Conservation (phyloP, 306 rosid species). For the Pterocarpus macrocarpus region DNA sequence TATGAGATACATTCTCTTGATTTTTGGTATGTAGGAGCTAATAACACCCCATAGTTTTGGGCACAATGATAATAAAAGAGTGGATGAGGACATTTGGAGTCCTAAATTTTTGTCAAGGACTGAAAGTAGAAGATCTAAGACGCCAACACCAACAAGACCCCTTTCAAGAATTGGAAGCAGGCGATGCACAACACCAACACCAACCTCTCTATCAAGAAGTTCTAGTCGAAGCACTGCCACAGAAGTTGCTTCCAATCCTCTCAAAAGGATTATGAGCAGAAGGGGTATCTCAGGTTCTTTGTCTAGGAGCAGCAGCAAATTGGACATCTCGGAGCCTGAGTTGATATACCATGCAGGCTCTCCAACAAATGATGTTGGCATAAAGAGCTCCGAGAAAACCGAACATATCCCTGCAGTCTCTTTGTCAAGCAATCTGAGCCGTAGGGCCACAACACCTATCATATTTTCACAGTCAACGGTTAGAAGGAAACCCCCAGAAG, state of each 20-base stretch:
- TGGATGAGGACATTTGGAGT: conserved; percentile 61
- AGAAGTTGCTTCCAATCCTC: conserved; percentile 44
- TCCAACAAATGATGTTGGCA: conserved; percentile 33
- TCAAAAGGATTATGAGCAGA: conserved; percentile 54
- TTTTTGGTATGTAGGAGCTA: conserved; percentile 36
- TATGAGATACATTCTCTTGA: conserved; percentile 20
- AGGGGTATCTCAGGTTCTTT: conserved; percentile 42
- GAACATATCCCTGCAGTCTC: conserved; percentile 44
- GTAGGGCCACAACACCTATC: conserved; percentile 70
- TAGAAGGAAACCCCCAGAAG: conserved; percentile 67
- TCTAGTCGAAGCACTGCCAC: conserved; percentile 34
- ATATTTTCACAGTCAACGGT: conserved; percentile 79
- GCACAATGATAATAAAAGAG: conserved; percentile 46
- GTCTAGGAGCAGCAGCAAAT: conserved; percentile 40
- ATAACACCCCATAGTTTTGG: conserved; percentile 38
- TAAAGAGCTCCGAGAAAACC: conserved; percentile 5
- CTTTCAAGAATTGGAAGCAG: conserved; percentile 54
- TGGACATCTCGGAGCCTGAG: conserved; percentile 57
- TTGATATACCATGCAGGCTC: neutral
- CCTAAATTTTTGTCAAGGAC: conserved; percentile 46
- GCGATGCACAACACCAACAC: conserved; percentile 56
- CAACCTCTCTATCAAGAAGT: conserved; percentile 46
- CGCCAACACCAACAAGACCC: conserved; percentile 66
- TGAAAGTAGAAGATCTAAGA: conserved; percentile 66
- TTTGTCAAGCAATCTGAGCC: conserved; percentile 57